Percentiles rank a stretch among this genome's conserved stretches.
Evolutionary conservation across 176 grass and related monocot species (phyloP).

Genomic region (Musa acuminata): DNA sequence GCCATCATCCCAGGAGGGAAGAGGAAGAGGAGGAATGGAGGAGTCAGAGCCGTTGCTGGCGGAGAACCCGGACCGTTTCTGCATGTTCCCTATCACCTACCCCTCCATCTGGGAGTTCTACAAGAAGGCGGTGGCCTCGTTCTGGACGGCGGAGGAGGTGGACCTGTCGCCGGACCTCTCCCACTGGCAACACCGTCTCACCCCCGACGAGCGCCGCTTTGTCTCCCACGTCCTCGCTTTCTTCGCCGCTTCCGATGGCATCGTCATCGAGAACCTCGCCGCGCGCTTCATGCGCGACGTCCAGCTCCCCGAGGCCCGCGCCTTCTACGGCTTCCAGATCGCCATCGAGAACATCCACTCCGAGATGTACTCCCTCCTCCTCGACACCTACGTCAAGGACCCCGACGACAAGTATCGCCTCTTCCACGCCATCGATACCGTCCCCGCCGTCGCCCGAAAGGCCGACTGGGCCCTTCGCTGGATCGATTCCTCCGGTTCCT

Average conservation of each 20-base stretch:
- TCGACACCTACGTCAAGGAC: slow-evolving; percentile 1
- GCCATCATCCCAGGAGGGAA: too few species aligned
- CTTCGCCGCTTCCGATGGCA: slow-evolving; percentile 43
- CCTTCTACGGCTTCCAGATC: slow-evolving; percentile 88
- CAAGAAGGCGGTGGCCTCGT: background rate
- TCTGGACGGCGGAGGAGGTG: background rate
- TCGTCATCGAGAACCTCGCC: slow-evolving; percentile 78
- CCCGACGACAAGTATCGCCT: background rate
- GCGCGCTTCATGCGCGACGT: slow-evolving; percentile 73
- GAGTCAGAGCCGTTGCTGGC: too few species aligned
- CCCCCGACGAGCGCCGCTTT: background rate
- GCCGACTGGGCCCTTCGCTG: background rate
- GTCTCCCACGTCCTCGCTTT: background rate
- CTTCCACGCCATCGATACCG: background rate
- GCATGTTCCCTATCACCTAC: background rate
- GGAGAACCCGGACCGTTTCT: background rate
- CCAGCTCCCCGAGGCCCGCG: slow-evolving; percentile 60
- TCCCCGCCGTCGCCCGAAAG: background rate
- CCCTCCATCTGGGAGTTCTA: background rate
- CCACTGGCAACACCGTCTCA: background rate
- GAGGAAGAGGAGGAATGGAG: too few species aligned
- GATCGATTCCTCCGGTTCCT: background rate
- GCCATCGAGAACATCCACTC: slow-evolving; percentile 97
- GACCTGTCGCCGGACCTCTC: background rate
- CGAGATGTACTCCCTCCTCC: slow-evolving; percentile 65